Base-by-base conservation (phyloP, 805 yeast species). In the Diddensiella santjacobensis region DNA sequence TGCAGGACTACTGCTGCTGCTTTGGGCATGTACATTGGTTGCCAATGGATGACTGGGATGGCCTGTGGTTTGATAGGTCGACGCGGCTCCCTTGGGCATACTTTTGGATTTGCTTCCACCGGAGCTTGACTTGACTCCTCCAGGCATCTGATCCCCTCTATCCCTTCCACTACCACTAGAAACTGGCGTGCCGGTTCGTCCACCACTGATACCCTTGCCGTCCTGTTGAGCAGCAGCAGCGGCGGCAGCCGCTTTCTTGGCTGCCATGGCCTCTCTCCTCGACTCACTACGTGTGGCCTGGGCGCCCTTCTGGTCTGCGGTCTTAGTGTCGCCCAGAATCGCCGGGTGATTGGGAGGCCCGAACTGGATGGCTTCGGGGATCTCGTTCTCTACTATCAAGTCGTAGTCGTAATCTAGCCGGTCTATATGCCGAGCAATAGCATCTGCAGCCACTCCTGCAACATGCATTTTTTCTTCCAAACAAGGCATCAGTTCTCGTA, bases 391-490 rank as follows among this genome's bases (percentile, higher is more conserved):
- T 48, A 76, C 71, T 22, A 91, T 84, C 42, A 83, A 71, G 42
- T 84, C 85, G 70, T 80, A 90, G 61, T 87, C 95, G 56, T 84
- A 79, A 61, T 90, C 86, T 54, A 93, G 74, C 44, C 97, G 73
- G 44, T 73, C 75, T 47, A 87, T 68, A 59, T 87, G 85, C 50
- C 82, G 79, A 24, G 74, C 69, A 40, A 89, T 75, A 10, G 83
- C 75, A 58, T 90, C 97, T 24, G 87, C 77, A 19, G 97, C 96
- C 35, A 87, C 83, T 1, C 91, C 83, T 3, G 97, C 91, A 37
- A 93, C 96, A 65, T 91, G 97, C 95, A 93, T 88, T 67, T 93
- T 93, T 64, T 93, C 97, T 63, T 91, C 98, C 47, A 91, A 68
- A 52, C 96, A 87, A 0, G 98, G 97, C 71, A 91, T 80, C 48